These are phyloP conservation scores for Candida germanica DNA, from an alignment of 805 yeast species.

Conservation along the genomic window DNA sequence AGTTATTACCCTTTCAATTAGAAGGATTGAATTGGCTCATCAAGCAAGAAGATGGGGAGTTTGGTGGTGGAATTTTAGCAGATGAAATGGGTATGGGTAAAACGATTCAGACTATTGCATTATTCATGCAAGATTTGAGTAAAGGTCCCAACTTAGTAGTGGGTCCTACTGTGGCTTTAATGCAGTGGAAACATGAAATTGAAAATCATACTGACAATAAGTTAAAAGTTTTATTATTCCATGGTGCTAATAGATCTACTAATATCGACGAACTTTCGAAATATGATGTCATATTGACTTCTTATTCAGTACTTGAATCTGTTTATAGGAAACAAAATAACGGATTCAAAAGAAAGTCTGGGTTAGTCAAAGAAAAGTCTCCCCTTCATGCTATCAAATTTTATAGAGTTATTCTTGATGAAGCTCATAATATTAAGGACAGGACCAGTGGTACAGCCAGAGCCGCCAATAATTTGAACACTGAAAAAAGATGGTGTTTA, in stretches of 20 bases:
- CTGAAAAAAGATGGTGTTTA: slow-evolving; percentile 83
- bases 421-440: slow-evolving; percentile 96
- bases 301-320: slow-evolving; percentile 89
- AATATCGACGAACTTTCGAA: slow-evolving; percentile 53
- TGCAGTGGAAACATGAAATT: slow-evolving; percentile 97
- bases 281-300: slow-evolving; percentile 82
- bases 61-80: slow-evolving; percentile 88
- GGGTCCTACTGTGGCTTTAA: slow-evolving; percentile 97
- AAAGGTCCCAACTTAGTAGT: slow-evolving; percentile 82
- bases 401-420: slow-evolving; percentile 87
- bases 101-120: slow-evolving; percentile 91
- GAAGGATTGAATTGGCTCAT: slow-evolving; percentile 92
- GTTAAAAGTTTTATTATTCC: slow-evolving; percentile 69
- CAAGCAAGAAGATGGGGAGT: slow-evolving; percentile 74
- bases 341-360: slow-evolving; percentile 76
- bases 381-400: slow-evolving; percentile 71
- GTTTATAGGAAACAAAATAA: slow-evolving; percentile 76
- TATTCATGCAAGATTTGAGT: slow-evolving; percentile 65
- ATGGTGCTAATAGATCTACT: slow-evolving; percentile 77
- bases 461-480: slow-evolving; percentile 74
- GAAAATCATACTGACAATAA: slow-evolving; percentile 71
- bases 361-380: slow-evolving; percentile 70
- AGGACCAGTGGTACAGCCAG: slow-evolving; percentile 90
- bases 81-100: slow-evolving; percentile 99
- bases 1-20: slow-evolving; percentile 81